phyloP scores from a whole-genome alignment of 1,139 yeast species.

The Yamadazyma buinensis region DNA sequence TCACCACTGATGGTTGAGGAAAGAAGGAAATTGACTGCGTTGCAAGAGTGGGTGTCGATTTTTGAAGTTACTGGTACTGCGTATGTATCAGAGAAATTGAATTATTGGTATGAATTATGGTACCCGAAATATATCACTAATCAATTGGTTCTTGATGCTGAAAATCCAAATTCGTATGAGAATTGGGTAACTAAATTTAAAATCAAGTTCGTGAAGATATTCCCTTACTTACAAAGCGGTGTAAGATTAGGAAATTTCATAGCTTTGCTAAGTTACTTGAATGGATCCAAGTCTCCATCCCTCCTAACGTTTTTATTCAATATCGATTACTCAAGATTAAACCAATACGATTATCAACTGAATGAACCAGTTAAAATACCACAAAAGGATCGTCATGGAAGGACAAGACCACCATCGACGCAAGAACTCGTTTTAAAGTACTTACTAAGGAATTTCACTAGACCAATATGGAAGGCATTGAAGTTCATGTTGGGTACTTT shows the following conservation, averaged over 20 bases:
- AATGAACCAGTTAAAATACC: slow-evolving; percentile 31
- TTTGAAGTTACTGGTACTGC: slow-evolving; percentile 64
- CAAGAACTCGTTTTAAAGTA: slow-evolving; percentile 38
- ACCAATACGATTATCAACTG: slow-evolving; percentile 55
- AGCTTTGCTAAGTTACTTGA: slow-evolving; percentile 61
- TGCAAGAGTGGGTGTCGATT: slow-evolving; percentile 59
- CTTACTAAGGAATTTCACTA: slow-evolving; percentile 26
- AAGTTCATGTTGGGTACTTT: slow-evolving; percentile 48
- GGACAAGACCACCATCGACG: slow-evolving; percentile 51
- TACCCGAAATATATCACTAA: slow-evolving; percentile 56
- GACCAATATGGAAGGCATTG: slow-evolving; percentile 38
- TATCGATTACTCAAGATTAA: slow-evolving; percentile 68
- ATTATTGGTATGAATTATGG: slow-evolving; percentile 60
- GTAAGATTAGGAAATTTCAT: slow-evolving; percentile 52
- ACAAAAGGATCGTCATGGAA: slow-evolving; percentile 19
- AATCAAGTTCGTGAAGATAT: slow-evolving; percentile 50
- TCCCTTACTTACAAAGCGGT: slow-evolving; percentile 55
- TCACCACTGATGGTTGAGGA: slow-evolving; percentile 52
- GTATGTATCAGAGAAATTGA: slow-evolving; percentile 67
- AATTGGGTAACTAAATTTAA: slow-evolving; percentile 30
- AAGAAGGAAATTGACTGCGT: slow-evolving; percentile 48
- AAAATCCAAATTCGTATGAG: slow-evolving; percentile 27
- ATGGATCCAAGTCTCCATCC: slow-evolving; percentile 69
- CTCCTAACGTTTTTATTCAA: slow-evolving; percentile 59
- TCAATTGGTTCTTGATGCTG: slow-evolving; percentile 32